These are phyloP conservation scores for Suillus bovinus DNA, from an alignment of 768 basidiomycete species.

Conservation along the genomic window DNA sequence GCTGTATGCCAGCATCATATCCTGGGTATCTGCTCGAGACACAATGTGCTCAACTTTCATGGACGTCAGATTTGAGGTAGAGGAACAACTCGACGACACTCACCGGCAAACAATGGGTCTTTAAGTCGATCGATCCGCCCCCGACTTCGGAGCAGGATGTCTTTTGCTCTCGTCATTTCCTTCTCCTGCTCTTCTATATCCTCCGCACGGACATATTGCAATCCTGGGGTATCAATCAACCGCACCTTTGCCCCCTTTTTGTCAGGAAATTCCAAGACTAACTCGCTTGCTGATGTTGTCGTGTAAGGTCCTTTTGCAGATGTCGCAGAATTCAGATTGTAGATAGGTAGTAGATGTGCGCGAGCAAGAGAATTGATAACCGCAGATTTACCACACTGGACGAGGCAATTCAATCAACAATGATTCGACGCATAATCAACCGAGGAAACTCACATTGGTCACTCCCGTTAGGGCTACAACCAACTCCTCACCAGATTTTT, in stretches of 20 bases:
- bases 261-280: constrained; percentile 48
- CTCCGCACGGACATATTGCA: constrained; percentile 48
- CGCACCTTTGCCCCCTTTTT: constrained; percentile 44
- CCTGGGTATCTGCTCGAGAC: constrained; percentile 66
- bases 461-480: constrained; percentile 81
- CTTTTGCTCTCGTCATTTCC: constrained; percentile 45
- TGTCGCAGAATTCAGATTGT: constrained; percentile 44
- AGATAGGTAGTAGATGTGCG: constrained; percentile 54
- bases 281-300: constrained; percentile 71
- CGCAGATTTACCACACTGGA: constrained; percentile 80
- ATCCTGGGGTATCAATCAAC: constrained; percentile 88
- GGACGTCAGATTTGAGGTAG: constrained; percentile 17
- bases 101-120: constrained; percentile 71
- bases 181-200: constrained; percentile 31
- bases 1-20: constrained; percentile 87
- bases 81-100: constrained; percentile 28
- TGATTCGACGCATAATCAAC: background rate
- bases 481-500: constrained; percentile 50
- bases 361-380: constrained; percentile 77
- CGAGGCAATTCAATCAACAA: constrained; percentile 11
- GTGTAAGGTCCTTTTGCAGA: constrained; percentile 59
- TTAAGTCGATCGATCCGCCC: constrained; percentile 86
- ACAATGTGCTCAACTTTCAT: constrained; percentile 66
- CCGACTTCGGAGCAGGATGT: constrained; percentile 76
- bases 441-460: constrained; percentile 60